These are phyloP conservation scores for Quercus lobata DNA, from an alignment of 331 rosid species.

Conservation along the genomic window DNA sequence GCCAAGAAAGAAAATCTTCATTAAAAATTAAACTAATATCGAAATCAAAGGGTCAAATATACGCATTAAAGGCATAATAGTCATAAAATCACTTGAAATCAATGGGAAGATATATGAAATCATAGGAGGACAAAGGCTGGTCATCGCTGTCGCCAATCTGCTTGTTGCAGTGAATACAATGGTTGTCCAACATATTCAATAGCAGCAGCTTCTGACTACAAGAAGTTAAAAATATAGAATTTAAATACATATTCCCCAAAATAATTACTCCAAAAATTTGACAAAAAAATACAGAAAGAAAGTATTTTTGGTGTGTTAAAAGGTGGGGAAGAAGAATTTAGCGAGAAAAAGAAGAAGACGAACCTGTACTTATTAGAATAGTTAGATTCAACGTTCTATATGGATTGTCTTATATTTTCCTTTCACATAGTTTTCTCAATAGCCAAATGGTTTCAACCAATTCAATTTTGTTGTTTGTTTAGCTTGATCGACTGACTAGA, in stretches of 20 bases:
- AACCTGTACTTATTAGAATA: slow-evolving; percentile 69
- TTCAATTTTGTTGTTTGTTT: too few species aligned
- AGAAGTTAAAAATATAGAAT: neutral
- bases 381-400: too few species aligned
- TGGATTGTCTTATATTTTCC: too few species aligned
- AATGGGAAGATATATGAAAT: slow-evolving; percentile 85
- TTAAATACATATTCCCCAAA: neutral
- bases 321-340: neutral
- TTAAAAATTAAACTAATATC: too few species aligned
- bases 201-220: slow-evolving; percentile 76
- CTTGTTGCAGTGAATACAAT: slow-evolving; percentile 80
- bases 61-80: neutral
- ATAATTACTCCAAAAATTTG: too few species aligned
- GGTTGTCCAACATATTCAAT: slow-evolving; percentile 84
- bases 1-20: too few species aligned
- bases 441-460: too few species aligned
- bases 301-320: neutral
- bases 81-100: slow-evolving; percentile 64
- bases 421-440: too few species aligned
- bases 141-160: slow-evolving; percentile 41
- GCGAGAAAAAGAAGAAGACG: neutral
- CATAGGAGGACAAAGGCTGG: slow-evolving; percentile 71
- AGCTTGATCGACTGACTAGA: too few species aligned
- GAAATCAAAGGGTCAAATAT: too few species aligned
- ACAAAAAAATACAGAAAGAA: too few species aligned